Percentiles rank a stretch among this genome's conserved stretches.
Evolutionary conservation across 768 basidiomycete genomes (phyloP).

Genomic region (Leccinum variicolor): DNA sequence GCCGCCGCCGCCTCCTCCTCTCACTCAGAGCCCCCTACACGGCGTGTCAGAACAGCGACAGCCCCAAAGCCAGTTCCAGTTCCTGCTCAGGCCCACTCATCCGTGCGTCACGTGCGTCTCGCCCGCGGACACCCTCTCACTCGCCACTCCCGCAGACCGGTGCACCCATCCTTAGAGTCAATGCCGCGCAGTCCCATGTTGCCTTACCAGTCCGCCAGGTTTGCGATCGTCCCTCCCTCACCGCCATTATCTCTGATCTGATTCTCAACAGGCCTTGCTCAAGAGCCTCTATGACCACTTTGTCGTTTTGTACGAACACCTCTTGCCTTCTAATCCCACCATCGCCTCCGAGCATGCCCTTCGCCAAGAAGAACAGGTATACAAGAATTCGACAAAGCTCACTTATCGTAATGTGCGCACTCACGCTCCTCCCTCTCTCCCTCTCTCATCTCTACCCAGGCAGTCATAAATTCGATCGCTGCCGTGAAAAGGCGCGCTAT

Average conservation of each 20-base stretch:
- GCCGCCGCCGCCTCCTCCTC: conserved; percentile 11
- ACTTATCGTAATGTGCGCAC: conserved; percentile 78
- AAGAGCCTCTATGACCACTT: conserved; percentile 75
- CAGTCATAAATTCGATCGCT: conserved; percentile 50
- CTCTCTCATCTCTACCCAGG: conserved; percentile 33
- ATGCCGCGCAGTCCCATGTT: conserved; percentile 66
- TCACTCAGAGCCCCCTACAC: conserved; percentile 53
- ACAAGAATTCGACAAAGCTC: conserved; percentile 65
- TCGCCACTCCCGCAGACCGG: conserved; percentile 41
- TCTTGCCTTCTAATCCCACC: conserved; percentile 51
- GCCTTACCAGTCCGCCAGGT: conserved; percentile 76
- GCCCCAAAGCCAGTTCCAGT: conserved; percentile 41
- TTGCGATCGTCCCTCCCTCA: conserved; percentile 16
- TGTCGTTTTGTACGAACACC: conserved; percentile 55
- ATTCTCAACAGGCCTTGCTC: conserved; percentile 58
- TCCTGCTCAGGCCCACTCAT: conserved; percentile 35
- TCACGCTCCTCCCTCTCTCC: not conserved
- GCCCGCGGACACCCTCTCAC: not conserved
- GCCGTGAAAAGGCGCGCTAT: conserved; percentile 48
- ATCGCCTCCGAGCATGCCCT: conserved; percentile 78
- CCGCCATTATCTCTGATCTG: not conserved
- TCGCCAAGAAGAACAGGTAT: conserved; percentile 77
- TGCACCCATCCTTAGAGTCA: conserved; percentile 61
- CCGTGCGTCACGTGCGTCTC: conserved; percentile 19
- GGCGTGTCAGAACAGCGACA: conserved; percentile 55